Percentiles rank a stretch among this genome's conserved stretches.
phyloP scores from a whole-genome alignment of 2,329 filamentous ascomycete genomes.

The Didymella pomorum region DNA sequence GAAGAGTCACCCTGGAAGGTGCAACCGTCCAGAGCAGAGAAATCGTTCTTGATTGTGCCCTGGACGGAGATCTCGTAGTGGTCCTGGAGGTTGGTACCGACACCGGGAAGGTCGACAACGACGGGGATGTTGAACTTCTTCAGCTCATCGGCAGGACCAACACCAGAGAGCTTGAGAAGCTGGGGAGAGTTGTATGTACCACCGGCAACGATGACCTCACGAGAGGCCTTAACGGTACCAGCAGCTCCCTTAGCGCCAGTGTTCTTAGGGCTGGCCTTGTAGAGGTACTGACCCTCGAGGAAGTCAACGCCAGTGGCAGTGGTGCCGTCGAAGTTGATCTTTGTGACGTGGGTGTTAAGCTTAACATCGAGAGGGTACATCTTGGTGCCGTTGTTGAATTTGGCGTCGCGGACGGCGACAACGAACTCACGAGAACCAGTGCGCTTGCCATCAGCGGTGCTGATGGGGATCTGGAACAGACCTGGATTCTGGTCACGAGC shows the following conservation, averaged over 20 bases:
- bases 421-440: slow-evolving; percentile 66
- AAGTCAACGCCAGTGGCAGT: slow-evolving; percentile 58
- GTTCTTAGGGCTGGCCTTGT: slow-evolving; percentile 52
- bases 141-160: slow-evolving; percentile 65
- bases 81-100: slow-evolving; percentile 72
- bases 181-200: slow-evolving; percentile 72
- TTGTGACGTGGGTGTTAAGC: slow-evolving; percentile 70
- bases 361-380: slow-evolving; percentile 66
- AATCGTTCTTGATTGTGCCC: slow-evolving; percentile 53
- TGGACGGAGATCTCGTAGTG: slow-evolving; percentile 63
- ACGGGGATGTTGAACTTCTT: slow-evolving; percentile 62
- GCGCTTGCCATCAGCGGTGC: slow-evolving; percentile 58
- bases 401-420: slow-evolving; percentile 58
- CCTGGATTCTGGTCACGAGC: slow-evolving; percentile 58
- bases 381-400: slow-evolving; percentile 59
- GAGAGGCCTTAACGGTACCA: slow-evolving; percentile 45
- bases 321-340: slow-evolving; percentile 70
- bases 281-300: slow-evolving; percentile 53
- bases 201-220: slow-evolving; percentile 45
- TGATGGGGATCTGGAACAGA: slow-evolving; percentile 67
- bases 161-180: slow-evolving; percentile 68
- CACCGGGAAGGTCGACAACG: slow-evolving; percentile 65
- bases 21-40: slow-evolving; percentile 51
- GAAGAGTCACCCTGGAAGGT: slow-evolving; percentile 50
- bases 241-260: slow-evolving; percentile 46